These are phyloP conservation scores for Diaporthe sp. DNA, from an alignment of 2,329 filamentous ascomycete genomes.

Conservation along the genomic window DNA sequence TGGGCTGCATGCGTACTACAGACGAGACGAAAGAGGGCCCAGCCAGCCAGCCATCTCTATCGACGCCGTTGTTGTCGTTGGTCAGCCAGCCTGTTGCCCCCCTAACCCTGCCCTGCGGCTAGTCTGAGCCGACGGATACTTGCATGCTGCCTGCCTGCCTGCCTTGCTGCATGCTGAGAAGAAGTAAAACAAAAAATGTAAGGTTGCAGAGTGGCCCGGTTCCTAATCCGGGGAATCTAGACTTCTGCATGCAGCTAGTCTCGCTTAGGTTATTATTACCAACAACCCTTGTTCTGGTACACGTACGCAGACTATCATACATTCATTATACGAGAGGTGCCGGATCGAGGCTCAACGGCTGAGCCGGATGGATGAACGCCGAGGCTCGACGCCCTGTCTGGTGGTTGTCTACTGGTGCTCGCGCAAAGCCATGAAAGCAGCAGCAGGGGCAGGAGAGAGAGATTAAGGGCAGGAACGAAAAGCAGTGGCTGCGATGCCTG, in stretches of 20 bases:
- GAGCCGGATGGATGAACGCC: not conserved
- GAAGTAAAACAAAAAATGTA: not conserved
- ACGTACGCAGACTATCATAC: not conserved
- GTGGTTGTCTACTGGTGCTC: not conserved
- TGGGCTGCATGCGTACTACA: not conserved
- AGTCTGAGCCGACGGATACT: not conserved
- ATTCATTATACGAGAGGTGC: not conserved
- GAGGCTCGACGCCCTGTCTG: not conserved
- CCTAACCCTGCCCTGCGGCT: not conserved
- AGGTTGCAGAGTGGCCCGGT: slow-evolving; percentile 4
- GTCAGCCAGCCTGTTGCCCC: not conserved
- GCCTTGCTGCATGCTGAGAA: not conserved
- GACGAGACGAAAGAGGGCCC: slow-evolving; percentile 11
- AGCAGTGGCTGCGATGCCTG: not conserved
- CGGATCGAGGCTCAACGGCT: not conserved
- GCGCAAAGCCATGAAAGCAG: not conserved
- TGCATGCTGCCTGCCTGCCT: not conserved
- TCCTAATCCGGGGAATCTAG: not conserved
- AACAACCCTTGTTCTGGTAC: not conserved
- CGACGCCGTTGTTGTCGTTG: not conserved
- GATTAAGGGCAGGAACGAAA: not conserved
- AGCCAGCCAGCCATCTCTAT: not conserved
- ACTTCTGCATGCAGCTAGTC: not conserved
- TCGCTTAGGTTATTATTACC: not conserved
- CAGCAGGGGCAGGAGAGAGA: not conserved